Percentiles rank a stretch among this genome's conserved stretches.
Evolutionary conservation across 2,329 filamentous ascomycete genomes (phyloP).

Genomic region (Chaetoscypha palmicola): DNA sequence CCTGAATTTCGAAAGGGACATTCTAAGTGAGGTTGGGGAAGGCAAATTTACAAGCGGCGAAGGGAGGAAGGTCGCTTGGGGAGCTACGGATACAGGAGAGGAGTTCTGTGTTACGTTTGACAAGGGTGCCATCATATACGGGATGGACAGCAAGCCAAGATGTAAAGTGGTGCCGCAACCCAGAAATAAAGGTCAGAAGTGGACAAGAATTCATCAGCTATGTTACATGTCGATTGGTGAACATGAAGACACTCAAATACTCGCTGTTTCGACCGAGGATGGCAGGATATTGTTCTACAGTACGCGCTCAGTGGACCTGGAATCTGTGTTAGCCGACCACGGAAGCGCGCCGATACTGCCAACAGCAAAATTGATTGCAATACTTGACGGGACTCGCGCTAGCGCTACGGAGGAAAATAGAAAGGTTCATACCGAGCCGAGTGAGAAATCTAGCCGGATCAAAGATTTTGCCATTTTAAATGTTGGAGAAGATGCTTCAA

Average conservation of each 20-base stretch:
- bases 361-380: slow-evolving; percentile 62
- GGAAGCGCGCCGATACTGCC: slow-evolving; percentile 41
- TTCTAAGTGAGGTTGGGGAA: slow-evolving; percentile 71
- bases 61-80: slow-evolving; percentile 77
- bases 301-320: slow-evolving; percentile 47
- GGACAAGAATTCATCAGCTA: slow-evolving; percentile 79
- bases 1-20: slow-evolving; percentile 69
- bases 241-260: slow-evolving; percentile 44
- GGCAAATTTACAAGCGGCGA: slow-evolving; percentile 72
- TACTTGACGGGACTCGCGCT: slow-evolving; percentile 66
- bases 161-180: slow-evolving; percentile 60
- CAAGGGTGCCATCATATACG: slow-evolving; percentile 75
- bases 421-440: no score
- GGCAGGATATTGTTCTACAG: slow-evolving; percentile 80
- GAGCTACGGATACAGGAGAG: slow-evolving; percentile 61
- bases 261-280: slow-evolving; percentile 84
- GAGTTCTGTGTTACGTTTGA: slow-evolving; percentile 90
- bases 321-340: slow-evolving; percentile 26
- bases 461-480: slow-evolving; percentile 74
- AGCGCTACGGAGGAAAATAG: slow-evolving; percentile 35
- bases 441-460: slow-evolving; percentile 67
- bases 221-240: slow-evolving; percentile 55
- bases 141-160: slow-evolving; percentile 76
- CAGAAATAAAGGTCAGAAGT: slow-evolving; percentile 32
- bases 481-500: slow-evolving; percentile 29